Conservation (phyloP, 805 yeast genomes). For the Yarrowia sp. region DNA sequence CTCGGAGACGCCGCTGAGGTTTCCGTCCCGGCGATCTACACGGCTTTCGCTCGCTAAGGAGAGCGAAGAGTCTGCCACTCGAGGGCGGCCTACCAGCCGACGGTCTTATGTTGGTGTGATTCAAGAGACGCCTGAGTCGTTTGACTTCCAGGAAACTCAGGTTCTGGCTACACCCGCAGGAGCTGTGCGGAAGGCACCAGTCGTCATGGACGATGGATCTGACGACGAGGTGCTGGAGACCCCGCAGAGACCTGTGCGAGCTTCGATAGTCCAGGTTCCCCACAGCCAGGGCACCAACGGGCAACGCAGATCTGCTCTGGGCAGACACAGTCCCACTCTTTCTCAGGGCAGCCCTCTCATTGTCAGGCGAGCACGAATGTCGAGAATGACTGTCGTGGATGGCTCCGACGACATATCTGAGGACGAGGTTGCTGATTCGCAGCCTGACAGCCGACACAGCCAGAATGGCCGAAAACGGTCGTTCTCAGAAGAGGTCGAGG, state of each 20-base stretch:
- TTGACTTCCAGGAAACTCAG: not conserved
- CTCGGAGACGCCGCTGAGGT: not conserved
- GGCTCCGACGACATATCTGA: constrained; percentile 7
- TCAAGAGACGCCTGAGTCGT: not conserved
- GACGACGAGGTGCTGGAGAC: constrained; percentile 16
- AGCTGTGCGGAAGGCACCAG: not conserved
- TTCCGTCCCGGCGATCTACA: not conserved
- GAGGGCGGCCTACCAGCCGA: not conserved
- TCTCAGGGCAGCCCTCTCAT: constrained; percentile 18
- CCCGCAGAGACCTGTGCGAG: not conserved
- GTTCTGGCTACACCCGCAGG: constrained; percentile 4
- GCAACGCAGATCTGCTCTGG: not conserved
- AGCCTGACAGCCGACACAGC: not conserved
- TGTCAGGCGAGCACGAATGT: not conserved
- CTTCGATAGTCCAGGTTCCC: not conserved
- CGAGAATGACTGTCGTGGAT: constrained; percentile 1
- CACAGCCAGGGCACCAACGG: not conserved
- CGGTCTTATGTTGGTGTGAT: not conserved
- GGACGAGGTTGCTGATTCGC: constrained; percentile 5
- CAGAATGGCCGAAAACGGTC: not conserved
- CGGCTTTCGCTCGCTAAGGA: not conserved
- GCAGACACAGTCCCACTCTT: not conserved
- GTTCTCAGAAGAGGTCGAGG: not conserved
- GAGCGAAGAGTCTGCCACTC: not conserved
- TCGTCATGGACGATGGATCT: not conserved